A percentile compares a stretch with the other conserved stretches of the same genome.
Evolutionary conservation across 2,329 filamentous ascomycete genomes (phyloP).

Genomic region (Ilyonectria destructans): DNA sequence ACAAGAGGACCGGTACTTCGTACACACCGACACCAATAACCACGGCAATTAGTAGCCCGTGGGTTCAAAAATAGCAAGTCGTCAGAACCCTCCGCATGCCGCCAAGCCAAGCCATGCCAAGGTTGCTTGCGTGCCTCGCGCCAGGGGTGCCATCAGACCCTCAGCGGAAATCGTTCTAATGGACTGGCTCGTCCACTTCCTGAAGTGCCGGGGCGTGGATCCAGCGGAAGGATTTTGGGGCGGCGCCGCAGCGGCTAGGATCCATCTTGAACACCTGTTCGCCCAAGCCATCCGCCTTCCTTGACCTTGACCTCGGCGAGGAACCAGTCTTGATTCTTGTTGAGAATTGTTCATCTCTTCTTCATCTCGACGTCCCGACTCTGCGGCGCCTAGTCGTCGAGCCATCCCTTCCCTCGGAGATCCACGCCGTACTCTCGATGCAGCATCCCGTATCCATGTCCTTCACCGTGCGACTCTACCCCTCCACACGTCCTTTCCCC

Average conservation of each 20-base stretch:
- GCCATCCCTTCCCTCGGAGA: background rate
- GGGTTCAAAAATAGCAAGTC: constrained; percentile 21
- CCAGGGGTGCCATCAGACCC: background rate
- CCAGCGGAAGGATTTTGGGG: constrained; percentile 11
- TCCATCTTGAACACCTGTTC: constrained; percentile 10
- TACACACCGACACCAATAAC: background rate
- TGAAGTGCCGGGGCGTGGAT: background rate
- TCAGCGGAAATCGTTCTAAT: background rate
- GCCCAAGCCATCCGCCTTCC: background rate
- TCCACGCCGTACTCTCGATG: background rate
- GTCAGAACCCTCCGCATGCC: background rate
- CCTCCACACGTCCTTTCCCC: background rate
- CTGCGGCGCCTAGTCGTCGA: background rate
- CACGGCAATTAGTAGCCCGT: background rate
- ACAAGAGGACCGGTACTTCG: background rate
- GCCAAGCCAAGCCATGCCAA: background rate
- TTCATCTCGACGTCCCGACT: background rate
- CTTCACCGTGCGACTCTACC: background rate
- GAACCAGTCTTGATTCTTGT: background rate
- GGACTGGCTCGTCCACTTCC: background rate
- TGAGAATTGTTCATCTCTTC: background rate
- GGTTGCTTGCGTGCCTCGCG: background rate
- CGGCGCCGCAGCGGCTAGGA: constrained; percentile 27
- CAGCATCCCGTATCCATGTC: background rate
- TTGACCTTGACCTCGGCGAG: background rate